Conservation (phyloP, 2,329 filamentous ascomycete genomes). For the Neonectria hederae region DNA sequence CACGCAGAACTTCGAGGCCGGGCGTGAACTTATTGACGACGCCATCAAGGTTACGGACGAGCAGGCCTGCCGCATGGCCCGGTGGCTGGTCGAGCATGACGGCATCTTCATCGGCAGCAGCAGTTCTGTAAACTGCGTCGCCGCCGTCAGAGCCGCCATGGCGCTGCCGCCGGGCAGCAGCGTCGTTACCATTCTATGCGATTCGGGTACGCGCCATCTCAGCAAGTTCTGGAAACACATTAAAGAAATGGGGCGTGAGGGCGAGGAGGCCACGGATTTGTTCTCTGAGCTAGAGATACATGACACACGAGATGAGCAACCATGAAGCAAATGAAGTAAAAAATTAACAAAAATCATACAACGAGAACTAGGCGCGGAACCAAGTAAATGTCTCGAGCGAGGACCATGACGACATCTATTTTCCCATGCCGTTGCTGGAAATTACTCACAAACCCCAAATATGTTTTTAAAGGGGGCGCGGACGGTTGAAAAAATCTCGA, state of each 20-base stretch:
- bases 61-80: slow-evolving; percentile 92
- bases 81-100: slow-evolving; percentile 94
- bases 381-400: slow-evolving; percentile 7
- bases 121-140: slow-evolving; percentile 95
- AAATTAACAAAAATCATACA: background rate
- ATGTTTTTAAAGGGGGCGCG: background rate
- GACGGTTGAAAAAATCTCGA: slow-evolving; percentile 19
- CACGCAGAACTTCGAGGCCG: slow-evolving; percentile 92
- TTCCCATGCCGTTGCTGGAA: slow-evolving; percentile 8
- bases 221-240: slow-evolving; percentile 87
- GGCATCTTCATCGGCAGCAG: slow-evolving; percentile 95
- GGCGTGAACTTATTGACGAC: slow-evolving; percentile 86
- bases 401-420: background rate
- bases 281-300: slow-evolving; percentile 61
- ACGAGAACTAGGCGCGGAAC: slow-evolving; percentile 6
- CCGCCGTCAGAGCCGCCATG: slow-evolving; percentile 75
- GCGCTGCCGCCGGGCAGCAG: slow-evolving; percentile 68
- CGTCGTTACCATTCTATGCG: slow-evolving; percentile 86
- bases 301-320: slow-evolving; percentile 20
- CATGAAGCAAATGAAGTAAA: slow-evolving; percentile 8
- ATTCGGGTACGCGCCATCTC: slow-evolving; percentile 82
- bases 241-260: slow-evolving; percentile 71
- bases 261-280: slow-evolving; percentile 56
- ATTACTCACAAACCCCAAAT: slow-evolving; percentile 6
- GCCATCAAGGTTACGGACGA: slow-evolving; percentile 88